phyloP scores from a whole-genome alignment of 768 basidiomycete genomes.

The Tulasnella sp. region DNA sequence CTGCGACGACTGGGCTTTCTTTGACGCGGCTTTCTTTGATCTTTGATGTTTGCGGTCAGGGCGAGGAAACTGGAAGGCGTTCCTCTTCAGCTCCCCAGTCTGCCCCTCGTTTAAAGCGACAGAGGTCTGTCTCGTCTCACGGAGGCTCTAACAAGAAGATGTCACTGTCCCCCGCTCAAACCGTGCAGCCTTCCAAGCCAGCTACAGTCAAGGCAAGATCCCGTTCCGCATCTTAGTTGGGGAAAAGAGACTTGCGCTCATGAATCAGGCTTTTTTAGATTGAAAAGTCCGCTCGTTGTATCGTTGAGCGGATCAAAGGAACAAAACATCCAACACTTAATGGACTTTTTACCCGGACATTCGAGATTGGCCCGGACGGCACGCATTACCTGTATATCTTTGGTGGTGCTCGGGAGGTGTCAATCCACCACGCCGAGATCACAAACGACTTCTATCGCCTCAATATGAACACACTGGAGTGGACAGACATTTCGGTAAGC shows the following conservation, averaged over 20 bases:
- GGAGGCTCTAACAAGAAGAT: not conserved
- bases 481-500: not conserved
- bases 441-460: constrained; percentile 8
- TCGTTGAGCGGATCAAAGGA: not conserved
- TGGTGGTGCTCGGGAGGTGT: not conserved
- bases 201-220: not conserved
- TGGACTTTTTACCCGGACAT: not conserved
- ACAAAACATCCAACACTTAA: not conserved
- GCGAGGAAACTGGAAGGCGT: not conserved
- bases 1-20: not conserved
- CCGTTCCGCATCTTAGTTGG: not conserved
- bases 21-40: not conserved
- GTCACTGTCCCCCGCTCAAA: not conserved
- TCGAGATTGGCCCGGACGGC: not conserved
- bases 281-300: not conserved
- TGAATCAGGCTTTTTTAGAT: not conserved
- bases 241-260: not conserved
- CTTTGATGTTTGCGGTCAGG: not conserved
- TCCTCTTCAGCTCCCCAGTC: not conserved
- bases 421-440: not conserved
- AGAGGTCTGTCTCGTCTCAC: not conserved
- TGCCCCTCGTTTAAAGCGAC: not conserved
- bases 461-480: not conserved
- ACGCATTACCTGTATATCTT: not conserved
- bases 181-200: not conserved